These are phyloP conservation scores for Flueggea neowawraea DNA, from an alignment of 441 rosid species.

Conservation along the genomic window DNA sequence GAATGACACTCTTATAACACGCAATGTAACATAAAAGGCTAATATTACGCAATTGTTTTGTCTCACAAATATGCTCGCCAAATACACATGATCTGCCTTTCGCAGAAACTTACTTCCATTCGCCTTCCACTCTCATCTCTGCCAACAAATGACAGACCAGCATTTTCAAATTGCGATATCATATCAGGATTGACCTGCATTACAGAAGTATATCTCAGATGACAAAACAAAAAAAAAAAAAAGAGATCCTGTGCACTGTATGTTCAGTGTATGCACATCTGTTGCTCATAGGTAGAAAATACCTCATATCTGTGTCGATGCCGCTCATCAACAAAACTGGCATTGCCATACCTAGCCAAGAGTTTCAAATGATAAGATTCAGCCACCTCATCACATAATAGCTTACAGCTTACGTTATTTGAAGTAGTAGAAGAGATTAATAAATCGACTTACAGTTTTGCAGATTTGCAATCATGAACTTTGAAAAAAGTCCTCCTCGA, in stretches of 20 bases:
- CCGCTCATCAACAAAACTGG: constrained; percentile 69
- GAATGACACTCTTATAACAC: constrained; percentile 14
- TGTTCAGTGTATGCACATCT: not conserved
- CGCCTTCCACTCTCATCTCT: constrained; percentile 84
- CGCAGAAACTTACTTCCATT: constrained; percentile 63
- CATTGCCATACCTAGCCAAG: constrained; percentile 67
- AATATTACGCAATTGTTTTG: constrained; percentile 2
- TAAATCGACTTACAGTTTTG: constrained; percentile 56
- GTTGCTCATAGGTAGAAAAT: not conserved
- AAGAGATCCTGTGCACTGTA: too few relatives aligned
- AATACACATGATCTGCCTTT: not conserved
- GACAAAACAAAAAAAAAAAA: not conserved
- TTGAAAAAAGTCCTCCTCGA: constrained; percentile 82
- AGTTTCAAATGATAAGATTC: constrained; percentile 5
- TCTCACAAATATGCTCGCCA: not conserved
- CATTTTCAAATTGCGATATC: constrained; percentile 63
- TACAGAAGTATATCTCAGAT: not conserved
- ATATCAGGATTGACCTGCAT: constrained; percentile 86
- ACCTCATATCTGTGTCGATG: constrained; percentile 98
- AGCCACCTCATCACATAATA: not conserved
- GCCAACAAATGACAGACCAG: constrained; percentile 83
- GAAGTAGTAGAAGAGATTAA: not conserved
- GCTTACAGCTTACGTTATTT: too few relatives aligned
- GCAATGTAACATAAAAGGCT: not conserved
- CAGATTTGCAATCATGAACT: constrained; percentile 67